These are phyloP conservation scores for Cyphellophora europaea DNA, from an alignment of 2,329 filamentous ascomycete species.

Conservation along the genomic window DNA sequence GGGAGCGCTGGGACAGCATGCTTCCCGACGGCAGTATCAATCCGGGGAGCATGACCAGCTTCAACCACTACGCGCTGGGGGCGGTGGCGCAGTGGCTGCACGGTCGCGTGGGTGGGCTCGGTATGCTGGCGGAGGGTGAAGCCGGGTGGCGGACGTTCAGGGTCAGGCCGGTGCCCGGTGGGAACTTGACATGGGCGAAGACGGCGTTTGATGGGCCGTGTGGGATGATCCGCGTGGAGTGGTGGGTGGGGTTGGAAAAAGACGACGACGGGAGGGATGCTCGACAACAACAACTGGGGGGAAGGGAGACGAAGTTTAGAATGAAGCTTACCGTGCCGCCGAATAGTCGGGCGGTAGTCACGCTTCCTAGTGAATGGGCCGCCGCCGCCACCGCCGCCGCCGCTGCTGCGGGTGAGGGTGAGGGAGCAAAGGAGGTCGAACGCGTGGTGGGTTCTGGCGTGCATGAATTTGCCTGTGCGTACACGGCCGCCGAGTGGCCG, in stretches of 20 bases:
- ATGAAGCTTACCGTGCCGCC: background rate
- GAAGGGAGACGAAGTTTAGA: too few relatives aligned
- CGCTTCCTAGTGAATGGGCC: too few relatives aligned
- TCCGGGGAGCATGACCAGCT: conserved; percentile 32
- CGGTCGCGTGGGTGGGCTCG: conserved; percentile 24
- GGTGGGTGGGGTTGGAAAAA: background rate
- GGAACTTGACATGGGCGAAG: conserved; percentile 5
- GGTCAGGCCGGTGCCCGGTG: conserved; percentile 23
- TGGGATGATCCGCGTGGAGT: background rate
- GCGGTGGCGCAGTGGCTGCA: conserved; percentile 32
- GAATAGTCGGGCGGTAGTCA: background rate
- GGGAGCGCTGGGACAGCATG: conserved; percentile 37
- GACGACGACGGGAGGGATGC: too few relatives aligned
- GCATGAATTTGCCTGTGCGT: too few relatives aligned
- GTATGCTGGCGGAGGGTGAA: too few relatives aligned
- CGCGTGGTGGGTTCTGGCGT: too few relatives aligned
- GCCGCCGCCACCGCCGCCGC: too few relatives aligned
- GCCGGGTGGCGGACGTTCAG: conserved; percentile 23
- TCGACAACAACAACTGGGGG: too few relatives aligned
- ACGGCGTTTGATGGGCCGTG: background rate
- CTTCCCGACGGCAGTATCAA: conserved; percentile 29
- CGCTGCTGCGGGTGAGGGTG: too few relatives aligned
- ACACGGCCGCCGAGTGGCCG: too few relatives aligned
- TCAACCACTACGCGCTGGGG: conserved; percentile 35
- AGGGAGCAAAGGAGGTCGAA: too few relatives aligned